Evolutionary conservation across 1,139 yeast species (phyloP).

Genomic region (Hansenula lynferdii): DNA sequence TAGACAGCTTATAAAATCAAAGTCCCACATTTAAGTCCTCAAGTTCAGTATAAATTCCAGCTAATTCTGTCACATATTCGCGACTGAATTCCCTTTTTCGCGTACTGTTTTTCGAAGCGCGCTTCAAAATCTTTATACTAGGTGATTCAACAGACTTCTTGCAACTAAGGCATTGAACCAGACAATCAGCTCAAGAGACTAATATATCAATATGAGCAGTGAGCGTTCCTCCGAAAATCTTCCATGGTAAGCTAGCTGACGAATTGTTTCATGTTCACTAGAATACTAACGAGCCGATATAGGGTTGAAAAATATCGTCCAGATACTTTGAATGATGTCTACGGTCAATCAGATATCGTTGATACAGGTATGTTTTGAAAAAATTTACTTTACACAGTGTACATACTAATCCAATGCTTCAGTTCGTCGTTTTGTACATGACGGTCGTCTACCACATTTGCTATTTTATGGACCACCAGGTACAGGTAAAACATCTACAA

Average conservation of each 20-base stretch:
- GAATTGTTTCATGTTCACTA: not conserved
- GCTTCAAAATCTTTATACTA: no score
- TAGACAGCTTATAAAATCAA: no score
- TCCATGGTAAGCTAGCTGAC: slow-evolving; percentile 32
- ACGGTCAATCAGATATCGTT: slow-evolving; percentile 87
- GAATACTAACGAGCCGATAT: slow-evolving; percentile 2
- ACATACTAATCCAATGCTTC: slow-evolving; percentile 18
- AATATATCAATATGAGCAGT: slow-evolving; percentile 8
- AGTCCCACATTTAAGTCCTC: no score
- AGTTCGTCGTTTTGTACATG: slow-evolving; percentile 77
- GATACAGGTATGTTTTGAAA: slow-evolving; percentile 40
- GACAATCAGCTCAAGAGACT: no score
- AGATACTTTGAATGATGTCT: slow-evolving; percentile 70
- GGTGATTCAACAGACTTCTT: no score
- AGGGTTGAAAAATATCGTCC: slow-evolving; percentile 98
- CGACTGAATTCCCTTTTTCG: not conserved
- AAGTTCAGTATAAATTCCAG: no score
- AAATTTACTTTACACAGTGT: not conserved
- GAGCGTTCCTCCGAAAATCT: slow-evolving; percentile 32
- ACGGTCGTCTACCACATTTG: slow-evolving; percentile 83
- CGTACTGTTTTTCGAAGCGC: not conserved
- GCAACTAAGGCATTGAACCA: no score
- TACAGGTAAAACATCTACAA: slow-evolving; percentile 94
- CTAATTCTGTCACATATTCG: not conserved
- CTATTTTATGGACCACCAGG: slow-evolving; percentile 98